Base-by-base conservation (phyloP, 1,139 yeast genomes). In the Diutina pseudorugosa region DNA sequence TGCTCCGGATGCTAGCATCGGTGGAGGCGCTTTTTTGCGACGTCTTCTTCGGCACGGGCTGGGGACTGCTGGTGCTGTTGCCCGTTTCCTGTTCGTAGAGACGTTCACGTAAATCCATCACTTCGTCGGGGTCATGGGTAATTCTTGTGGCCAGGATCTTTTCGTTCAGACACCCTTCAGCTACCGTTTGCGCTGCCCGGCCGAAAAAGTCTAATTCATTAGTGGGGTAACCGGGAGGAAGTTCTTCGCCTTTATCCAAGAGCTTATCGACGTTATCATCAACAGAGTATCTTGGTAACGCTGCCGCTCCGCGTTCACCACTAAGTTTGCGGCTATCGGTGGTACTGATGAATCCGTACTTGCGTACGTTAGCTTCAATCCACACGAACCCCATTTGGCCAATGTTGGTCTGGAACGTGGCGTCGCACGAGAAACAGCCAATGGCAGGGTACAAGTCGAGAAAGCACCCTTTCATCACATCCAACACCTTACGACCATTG, bases 301-400 rank as follows among this genome's bases (percentile, higher is more conserved):
- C 57, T 2, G 75, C 70, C 52, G 71, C 60, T 0, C 88, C 70
- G 60, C 78, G 57, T 57, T 77, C 70, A 53, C 78, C 73, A 55
- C 67, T 62, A 16, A 73, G 60, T 53, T 70, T 74, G 30, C 72
- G 65, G 14, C 21, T n/a, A 54, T 63, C 68, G 54, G 86, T 85
- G 16, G 75, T 72, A 16, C 80, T 75, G 27, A 96, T 95, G 59
- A 93, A 85, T 2, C 96, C 96, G 75, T 95, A 88, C 65, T 90
- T 91, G 60, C 89, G 78, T 33, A 89, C 96, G 65, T 93, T 91
- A 6, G 97, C 98, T 66, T 93, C 98, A 55, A 93, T 88, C 73
- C 87, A 91, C 1, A 93, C 96, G 68, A 82, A 93, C 1, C 98
- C 98, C 51, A 83, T 70, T 63, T 90, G 96, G 1, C 98, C 98